A percentile compares a stretch with the other conserved stretches of the same genome.
These are phyloP conservation scores for Chlorella sp. DNA, from an alignment of 139 green algal genomes.

Conservation along the genomic window DNA sequence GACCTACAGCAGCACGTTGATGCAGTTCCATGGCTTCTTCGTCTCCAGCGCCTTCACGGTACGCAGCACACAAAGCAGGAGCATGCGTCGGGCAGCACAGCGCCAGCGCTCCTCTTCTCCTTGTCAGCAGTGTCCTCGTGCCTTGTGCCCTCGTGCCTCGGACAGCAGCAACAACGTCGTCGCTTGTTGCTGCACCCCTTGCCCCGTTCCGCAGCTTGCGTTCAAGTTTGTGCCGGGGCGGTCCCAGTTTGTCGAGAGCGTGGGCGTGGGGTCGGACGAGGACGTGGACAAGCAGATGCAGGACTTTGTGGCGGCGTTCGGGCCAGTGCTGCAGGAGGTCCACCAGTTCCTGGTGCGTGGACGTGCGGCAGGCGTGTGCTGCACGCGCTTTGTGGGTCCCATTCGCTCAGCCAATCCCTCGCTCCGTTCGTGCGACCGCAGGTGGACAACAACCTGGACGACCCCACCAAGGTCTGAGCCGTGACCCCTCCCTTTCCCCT, in stretches of 20 bases:
- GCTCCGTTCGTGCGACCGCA: neutral
- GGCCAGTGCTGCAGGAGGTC: constrained; percentile 41
- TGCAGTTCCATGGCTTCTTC: constrained; percentile 70
- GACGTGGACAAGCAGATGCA: constrained; percentile 32
- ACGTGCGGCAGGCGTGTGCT: neutral
- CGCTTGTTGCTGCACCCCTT: too few relatives aligned
- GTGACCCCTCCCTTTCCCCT: neutral
- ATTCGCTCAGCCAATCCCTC: neutral
- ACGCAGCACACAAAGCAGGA: too few relatives aligned
- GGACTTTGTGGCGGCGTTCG: constrained; percentile 44
- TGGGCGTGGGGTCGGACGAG: constrained; percentile 17
- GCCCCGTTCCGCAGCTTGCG: constrained; percentile 30
- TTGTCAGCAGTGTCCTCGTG: too few relatives aligned
- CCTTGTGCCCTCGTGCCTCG: too few relatives aligned
- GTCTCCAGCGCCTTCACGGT: constrained; percentile 61
- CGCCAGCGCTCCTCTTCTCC: too few relatives aligned
- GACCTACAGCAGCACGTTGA: constrained; percentile 58
- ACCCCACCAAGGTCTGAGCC: constrained; percentile 42
- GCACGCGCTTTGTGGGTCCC: neutral
- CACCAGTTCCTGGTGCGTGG: constrained; percentile 50
- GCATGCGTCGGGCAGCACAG: too few relatives aligned
- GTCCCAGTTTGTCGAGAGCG: constrained; percentile 35
- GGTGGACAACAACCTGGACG: constrained; percentile 31
- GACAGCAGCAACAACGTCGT: too few relatives aligned
- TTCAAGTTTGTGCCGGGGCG: constrained; percentile 47